Conservation (phyloP, 2,329 filamentous ascomycete species). For the Fusarium bactridioides region DNA sequence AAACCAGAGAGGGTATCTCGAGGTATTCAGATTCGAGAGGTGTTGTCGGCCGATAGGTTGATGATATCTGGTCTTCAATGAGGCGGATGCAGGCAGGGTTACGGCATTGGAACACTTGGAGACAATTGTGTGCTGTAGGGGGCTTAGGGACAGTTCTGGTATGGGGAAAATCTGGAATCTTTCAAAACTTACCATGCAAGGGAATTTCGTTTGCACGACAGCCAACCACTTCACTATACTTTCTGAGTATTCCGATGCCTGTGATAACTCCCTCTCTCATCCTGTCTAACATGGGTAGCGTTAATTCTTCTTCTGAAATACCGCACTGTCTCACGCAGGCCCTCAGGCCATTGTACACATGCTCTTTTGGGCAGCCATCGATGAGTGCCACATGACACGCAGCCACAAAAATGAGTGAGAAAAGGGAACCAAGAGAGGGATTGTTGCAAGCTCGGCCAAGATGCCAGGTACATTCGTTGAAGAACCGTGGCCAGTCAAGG, state of each 20-base stretch:
- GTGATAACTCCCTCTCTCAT: constrained; percentile 11
- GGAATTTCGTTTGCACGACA: constrained; percentile 27
- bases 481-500: constrained; percentile 6
- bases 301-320: constrained; percentile 8
- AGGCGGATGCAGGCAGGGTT: neutral
- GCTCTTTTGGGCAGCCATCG: constrained; percentile 1
- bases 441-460: neutral
- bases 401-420: constrained; percentile 20
- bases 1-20: constrained; percentile 22
- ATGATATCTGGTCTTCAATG: neutral
- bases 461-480: constrained; percentile 8
- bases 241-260: constrained; percentile 11
- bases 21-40: constrained; percentile 9
- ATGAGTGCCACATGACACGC: constrained; percentile 13
- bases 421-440: constrained; percentile 15
- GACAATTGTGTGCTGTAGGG: neutral
- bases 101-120: constrained; percentile 14
- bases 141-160: neutral
- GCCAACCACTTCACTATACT: constrained; percentile 9
- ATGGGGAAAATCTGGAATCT: neutral
- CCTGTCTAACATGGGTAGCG: constrained; percentile 2
- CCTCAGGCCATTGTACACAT: neutral
- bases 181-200: constrained; percentile 12
- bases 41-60: constrained; percentile 9
- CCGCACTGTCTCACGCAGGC: constrained; percentile 10